Conservation (phyloP, 2,329 filamentous ascomycete species). For the Aspergillus aculeatinus region DNA sequence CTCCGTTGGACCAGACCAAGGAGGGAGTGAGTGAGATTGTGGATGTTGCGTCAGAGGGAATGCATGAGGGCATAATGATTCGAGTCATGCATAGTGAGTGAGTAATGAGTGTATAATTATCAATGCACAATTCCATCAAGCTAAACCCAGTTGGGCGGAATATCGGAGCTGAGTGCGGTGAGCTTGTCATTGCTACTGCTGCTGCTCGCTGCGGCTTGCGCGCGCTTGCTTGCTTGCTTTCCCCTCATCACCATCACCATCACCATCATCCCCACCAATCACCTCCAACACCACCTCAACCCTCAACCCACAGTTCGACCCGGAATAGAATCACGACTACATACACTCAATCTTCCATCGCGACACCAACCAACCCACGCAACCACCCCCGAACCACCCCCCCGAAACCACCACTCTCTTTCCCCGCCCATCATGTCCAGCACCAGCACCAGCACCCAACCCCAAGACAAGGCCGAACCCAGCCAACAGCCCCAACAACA, state of each 20-base stretch:
- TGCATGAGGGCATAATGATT: too few species aligned
- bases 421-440: conserved; percentile 47
- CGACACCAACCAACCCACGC: not conserved
- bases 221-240: not conserved
- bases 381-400: not conserved
- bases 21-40: too few species aligned
- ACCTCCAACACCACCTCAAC: too few species aligned
- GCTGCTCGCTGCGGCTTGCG: not conserved
- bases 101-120: not conserved
- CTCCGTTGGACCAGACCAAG: not conserved
- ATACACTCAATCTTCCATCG: conserved; percentile 1
- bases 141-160: not conserved
- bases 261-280: not conserved
- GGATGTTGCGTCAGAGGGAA: not conserved
- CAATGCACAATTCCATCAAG: not conserved
- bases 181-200: too few species aligned
- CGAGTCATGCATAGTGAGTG: not conserved
- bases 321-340: too few species aligned
- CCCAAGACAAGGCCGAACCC: conserved; percentile 37
- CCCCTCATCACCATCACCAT: not conserved
- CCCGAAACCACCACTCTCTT: not conserved
- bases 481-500: conserved; percentile 53
- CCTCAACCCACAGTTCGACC: too few species aligned
- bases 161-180: not conserved
- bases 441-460: conserved; percentile 34